phyloP scores from a whole-genome alignment of 306 rosid genomes.

The Astragalus membranaceus region DNA sequence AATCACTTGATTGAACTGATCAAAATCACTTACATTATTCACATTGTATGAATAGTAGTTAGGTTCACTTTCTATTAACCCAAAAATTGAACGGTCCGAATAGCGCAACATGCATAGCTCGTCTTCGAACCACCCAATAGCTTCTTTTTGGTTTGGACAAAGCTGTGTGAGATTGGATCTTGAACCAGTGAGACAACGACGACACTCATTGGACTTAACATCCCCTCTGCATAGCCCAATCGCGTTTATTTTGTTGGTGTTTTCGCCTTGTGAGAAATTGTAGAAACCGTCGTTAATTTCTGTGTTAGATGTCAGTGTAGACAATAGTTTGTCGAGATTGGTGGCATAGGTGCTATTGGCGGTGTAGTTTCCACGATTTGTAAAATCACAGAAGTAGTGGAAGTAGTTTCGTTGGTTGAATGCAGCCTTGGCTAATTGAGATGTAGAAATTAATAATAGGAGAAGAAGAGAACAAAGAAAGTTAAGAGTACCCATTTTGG shows the following conservation, averaged over 20 bases:
- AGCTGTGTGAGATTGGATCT: neutral
- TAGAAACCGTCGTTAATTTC: slow-evolving; percentile 21
- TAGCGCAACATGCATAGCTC: slow-evolving; percentile 32
- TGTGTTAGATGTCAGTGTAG: slow-evolving; percentile 8
- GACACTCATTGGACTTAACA: slow-evolving; percentile 10
- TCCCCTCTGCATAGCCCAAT: slow-evolving; percentile 36
- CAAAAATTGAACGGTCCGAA: slow-evolving; percentile 19
- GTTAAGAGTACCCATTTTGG: too few relatives aligned
- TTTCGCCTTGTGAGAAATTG: slow-evolving; percentile 12
- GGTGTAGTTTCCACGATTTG: slow-evolving; percentile 30
- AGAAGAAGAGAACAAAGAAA: too few relatives aligned
- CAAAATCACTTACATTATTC: neutral
- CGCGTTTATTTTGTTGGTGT: slow-evolving; percentile 4
- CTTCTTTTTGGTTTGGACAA: slow-evolving; percentile 38
- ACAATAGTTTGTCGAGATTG: slow-evolving; percentile 20
- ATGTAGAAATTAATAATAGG: too few relatives aligned
- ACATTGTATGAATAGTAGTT: neutral
- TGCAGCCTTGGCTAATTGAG: too few relatives aligned
- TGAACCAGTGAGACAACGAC: slow-evolving; percentile 25
- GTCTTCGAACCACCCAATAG: slow-evolving; percentile 24
- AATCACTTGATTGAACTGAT: neutral
- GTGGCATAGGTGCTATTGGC: slow-evolving; percentile 16
- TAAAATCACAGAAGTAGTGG: neutral
- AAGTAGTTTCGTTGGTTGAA: neutral
- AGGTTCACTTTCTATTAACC: slow-evolving; percentile 2